These are phyloP conservation scores for Copromyces sp. DNA, from an alignment of 495 filamentous ascomycete genomes.

Conservation along the genomic window DNA sequence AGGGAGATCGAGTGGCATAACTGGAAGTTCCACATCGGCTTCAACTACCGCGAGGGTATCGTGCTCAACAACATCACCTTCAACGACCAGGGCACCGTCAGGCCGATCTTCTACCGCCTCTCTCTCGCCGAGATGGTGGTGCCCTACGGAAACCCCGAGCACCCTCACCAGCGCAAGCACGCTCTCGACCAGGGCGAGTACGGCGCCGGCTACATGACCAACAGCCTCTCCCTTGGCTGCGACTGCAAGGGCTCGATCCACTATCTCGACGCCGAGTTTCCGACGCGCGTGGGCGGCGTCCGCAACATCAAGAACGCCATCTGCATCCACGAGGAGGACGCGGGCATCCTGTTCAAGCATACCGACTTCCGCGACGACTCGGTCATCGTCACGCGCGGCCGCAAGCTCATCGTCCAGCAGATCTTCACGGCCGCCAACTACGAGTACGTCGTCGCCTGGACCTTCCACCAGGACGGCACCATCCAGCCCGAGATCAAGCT, in stretches of 20 bases:
- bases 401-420: slow-evolving; percentile 83
- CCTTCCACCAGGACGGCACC: slow-evolving; percentile 88
- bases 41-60: slow-evolving; percentile 93
- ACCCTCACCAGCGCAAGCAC: slow-evolving; percentile 88
- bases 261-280: slow-evolving; percentile 75
- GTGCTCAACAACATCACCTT: slow-evolving; percentile 85
- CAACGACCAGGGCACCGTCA: slow-evolving; percentile 73
- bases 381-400: slow-evolving; percentile 73
- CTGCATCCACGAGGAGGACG: slow-evolving; percentile 94
- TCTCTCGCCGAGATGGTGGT: slow-evolving; percentile 96
- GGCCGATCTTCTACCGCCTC: slow-evolving; percentile 82
- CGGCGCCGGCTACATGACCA: slow-evolving; percentile 92
- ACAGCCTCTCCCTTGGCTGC: slow-evolving; percentile 77
- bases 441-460: slow-evolving; percentile 90
- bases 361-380: slow-evolving; percentile 89
- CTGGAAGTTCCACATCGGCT: slow-evolving; percentile 89
- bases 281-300: slow-evolving; percentile 66
- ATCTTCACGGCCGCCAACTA: slow-evolving; percentile 97
- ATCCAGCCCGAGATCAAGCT: slow-evolving; percentile 93
- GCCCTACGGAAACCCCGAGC: slow-evolving; percentile 88
- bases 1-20: slow-evolving; percentile 86
- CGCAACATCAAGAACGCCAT: slow-evolving; percentile 89
- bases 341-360: slow-evolving; percentile 92
- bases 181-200: slow-evolving; percentile 94
- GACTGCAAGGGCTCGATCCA: slow-evolving; percentile 95